A percentile compares a stretch with the other conserved stretches of the same genome.
Conservation (phyloP, 2,329 filamentous ascomycete genomes). For the Cladophialophora bantiana region DNA sequence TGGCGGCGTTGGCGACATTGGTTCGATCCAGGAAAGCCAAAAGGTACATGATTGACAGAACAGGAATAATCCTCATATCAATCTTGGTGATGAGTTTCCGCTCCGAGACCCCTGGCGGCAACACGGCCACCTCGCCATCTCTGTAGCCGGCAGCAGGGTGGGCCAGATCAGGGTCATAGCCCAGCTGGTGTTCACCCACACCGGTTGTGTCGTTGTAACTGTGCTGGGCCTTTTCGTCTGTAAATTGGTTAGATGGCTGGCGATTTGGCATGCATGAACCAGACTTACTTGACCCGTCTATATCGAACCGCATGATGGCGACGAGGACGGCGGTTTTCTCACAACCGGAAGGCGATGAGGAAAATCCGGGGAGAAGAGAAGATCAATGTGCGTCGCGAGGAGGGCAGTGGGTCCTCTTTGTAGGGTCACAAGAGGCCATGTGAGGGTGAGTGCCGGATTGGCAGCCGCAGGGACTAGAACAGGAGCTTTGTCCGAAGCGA, state of each 20-base stretch:
- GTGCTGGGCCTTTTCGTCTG: constrained; percentile 34
- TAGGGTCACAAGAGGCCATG: constrained; percentile 14
- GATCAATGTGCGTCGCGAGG: constrained; percentile 6
- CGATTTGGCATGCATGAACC: not conserved
- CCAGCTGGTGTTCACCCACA: constrained; percentile 25
- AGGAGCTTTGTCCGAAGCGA: constrained; percentile 21
- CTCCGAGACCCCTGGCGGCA: constrained; percentile 52
- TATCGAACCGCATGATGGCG: constrained; percentile 35
- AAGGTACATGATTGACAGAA: constrained; percentile 72
- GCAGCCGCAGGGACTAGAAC: constrained; percentile 11
- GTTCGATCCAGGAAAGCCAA: constrained; percentile 57
- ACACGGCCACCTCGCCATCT: constrained; percentile 26
- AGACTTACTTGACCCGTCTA: constrained; percentile 34
- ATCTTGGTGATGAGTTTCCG: constrained; percentile 71
- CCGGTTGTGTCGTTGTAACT: constrained; percentile 33
- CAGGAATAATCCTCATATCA: constrained; percentile 74
- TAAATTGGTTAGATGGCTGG: not conserved
- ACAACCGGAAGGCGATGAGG: not conserved
- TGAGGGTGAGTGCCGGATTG: not conserved
- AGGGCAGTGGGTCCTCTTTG: constrained; percentile 29
- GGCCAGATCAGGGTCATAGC: constrained; percentile 40
- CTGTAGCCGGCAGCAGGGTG: constrained; percentile 38
- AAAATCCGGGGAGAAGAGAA: constrained; percentile 8
- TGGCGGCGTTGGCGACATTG: constrained; percentile 79
- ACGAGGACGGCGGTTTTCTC: not conserved